These are phyloP conservation scores for Bromus sterilis DNA, from an alignment of 176 grass and related monocot species.

Conservation along the genomic window DNA sequence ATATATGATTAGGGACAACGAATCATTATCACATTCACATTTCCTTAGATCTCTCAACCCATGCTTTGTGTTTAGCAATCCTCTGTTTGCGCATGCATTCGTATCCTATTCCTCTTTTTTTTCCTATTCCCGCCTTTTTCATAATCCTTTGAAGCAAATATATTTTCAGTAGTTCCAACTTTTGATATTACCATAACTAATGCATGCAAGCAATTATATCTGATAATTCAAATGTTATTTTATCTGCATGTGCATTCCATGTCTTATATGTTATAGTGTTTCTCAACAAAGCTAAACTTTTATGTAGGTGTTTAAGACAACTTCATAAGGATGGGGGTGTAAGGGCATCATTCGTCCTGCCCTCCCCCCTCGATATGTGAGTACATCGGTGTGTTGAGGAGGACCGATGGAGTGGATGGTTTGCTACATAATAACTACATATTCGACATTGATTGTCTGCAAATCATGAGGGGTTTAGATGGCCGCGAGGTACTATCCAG, in stretches of 20 bases:
- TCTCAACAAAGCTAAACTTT: background rate
- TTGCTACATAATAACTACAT: slow-evolving; percentile 55
- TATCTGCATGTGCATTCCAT: background rate
- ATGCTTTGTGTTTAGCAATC: too few relatives aligned
- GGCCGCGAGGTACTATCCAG: slow-evolving; percentile 64
- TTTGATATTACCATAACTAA: background rate
- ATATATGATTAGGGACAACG: too few relatives aligned
- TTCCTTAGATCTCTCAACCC: too few relatives aligned
- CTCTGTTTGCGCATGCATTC: too few relatives aligned
- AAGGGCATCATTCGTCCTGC: slow-evolving; percentile 76
- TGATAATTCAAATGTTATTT: too few relatives aligned
- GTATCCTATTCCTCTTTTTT: too few relatives aligned
- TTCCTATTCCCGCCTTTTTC: too few relatives aligned
- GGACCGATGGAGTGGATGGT: slow-evolving; percentile 61
- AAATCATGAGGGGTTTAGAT: slow-evolving; percentile 89
- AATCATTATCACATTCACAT: too few relatives aligned
- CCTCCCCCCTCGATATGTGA: slow-evolving; percentile 85
- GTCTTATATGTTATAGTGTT: background rate
- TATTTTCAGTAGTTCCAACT: too few relatives aligned
- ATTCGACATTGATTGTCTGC: slow-evolving; percentile 90
- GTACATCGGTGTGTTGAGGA: slow-evolving; percentile 60
- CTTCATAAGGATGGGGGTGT: slow-evolving; percentile 85
- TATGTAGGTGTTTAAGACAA: slow-evolving; percentile 68
- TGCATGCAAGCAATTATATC: background rate
- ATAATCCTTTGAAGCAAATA: too few relatives aligned